Evolutionary conservation across 192 early-diverging fungal genomes (phyloP), one percentile per base, ranked within the genome.

Genomic region (Coemansia reversa): DNA sequence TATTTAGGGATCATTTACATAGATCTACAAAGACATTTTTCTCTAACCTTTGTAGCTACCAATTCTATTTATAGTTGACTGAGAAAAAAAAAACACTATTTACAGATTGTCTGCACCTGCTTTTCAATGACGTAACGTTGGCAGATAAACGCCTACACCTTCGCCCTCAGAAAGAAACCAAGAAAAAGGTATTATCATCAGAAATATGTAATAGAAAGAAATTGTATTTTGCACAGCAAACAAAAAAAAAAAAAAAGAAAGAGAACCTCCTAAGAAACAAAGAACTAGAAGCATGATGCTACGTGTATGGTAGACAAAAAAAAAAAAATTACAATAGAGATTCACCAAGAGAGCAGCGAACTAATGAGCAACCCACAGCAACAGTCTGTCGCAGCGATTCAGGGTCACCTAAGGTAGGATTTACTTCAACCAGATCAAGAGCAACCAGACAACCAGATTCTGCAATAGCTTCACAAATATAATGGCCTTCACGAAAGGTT

Each of bases 401-500:
- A 11, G 91, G 90, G 59, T 92, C 87, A 57, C 89, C 91, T 28
- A 96, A 82, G 23, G 85, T 70, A 2, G 96, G 96, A 80, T 96
- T 96, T 49, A 98, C 96, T 75, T 98, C 96, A 71, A 95, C 91
- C 63, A 98, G 85, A 71, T 98, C 96, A 66, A 94, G 85, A 11
- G 94, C 84, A 5, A 96, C 94, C 56, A 98, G 74, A 39, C 86
- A 78, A 6, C 94, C 94, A n/a, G 92, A 94, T 72, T 94, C 92
- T 55, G 84, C 83, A 14, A 98, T 58, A 7, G 89, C 85, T 77
- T 98, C 96, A 81, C 94, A 95, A 55, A 98, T 94, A 76, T 93
- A 98, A 71, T 98, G 96, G 28, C 96, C 96, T 76, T 98, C 96
- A 58, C 96, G 84, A 84, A 96, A 98, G 11, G 91, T 92, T 51